Conservation (phyloP, 768 basidiomycete genomes). For the Lyophyllum atratum region DNA sequence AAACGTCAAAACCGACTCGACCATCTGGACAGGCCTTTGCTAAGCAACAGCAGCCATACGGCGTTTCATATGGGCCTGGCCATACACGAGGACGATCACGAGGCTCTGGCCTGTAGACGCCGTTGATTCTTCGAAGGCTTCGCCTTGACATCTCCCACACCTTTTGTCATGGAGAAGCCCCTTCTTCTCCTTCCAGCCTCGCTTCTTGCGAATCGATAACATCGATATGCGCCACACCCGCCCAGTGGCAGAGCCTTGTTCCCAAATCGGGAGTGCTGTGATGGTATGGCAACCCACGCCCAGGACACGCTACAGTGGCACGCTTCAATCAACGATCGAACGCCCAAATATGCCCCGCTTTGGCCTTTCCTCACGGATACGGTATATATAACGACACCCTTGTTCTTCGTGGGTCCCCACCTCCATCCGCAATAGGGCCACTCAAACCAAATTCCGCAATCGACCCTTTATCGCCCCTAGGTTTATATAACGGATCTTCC, state of each 20-base stretch:
- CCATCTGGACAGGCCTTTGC: too few species aligned
- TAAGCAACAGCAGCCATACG: not conserved
- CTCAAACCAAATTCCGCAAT: not conserved
- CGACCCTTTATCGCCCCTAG: not conserved
- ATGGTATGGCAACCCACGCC: not conserved
- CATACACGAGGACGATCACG: not conserved
- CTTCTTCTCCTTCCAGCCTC: not conserved
- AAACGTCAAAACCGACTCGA: too few species aligned
- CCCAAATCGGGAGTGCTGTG: not conserved
- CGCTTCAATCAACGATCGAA: not conserved
- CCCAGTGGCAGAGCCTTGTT: not conserved
- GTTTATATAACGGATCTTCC: not conserved
- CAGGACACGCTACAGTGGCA: not conserved
- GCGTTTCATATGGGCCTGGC: not conserved
- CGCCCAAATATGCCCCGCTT: not conserved
- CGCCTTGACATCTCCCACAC: not conserved
- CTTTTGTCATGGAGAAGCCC: not conserved
- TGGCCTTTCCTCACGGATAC: not conserved
- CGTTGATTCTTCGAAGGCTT: not conserved
- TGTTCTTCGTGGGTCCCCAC: not conserved
- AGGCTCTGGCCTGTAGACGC: not conserved
- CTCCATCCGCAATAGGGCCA: not conserved
- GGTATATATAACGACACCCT: not conserved
- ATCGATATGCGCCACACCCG: conserved; percentile 2
- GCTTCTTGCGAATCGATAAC: not conserved